Evolutionary conservation across 2,329 filamentous ascomycete species (phyloP).

Genomic region (Epichloe gansuensis): DNA sequence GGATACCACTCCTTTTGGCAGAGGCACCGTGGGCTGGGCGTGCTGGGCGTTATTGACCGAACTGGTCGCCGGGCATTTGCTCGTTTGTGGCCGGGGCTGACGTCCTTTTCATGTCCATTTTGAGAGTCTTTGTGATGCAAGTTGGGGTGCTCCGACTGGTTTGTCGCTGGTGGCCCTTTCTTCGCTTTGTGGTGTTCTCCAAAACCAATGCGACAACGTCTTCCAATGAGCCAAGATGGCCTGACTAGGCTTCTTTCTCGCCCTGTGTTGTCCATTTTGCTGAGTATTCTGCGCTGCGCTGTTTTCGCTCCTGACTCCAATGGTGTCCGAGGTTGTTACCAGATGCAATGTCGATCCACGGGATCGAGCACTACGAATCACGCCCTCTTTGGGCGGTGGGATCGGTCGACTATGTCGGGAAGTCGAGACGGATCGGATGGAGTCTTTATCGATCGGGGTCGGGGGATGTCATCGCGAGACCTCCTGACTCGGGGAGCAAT

Average conservation of each 20-base stretch:
- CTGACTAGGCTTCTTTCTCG: constrained; percentile 45
- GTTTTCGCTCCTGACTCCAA: constrained; percentile 22
- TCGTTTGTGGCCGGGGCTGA: constrained; percentile 46
- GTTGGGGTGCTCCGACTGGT: constrained; percentile 47
- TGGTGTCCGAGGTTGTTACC: constrained; percentile 51
- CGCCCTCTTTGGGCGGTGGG: constrained; percentile 75
- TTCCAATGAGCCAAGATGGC: constrained; percentile 50
- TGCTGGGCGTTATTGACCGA: constrained; percentile 20
- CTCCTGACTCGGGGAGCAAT: constrained; percentile 53
- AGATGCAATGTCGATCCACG: constrained; percentile 79
- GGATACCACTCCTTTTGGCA: constrained; percentile 39
- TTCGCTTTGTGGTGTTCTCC: constrained; percentile 44
- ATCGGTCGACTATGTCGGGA: constrained; percentile 63
- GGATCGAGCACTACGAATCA: constrained; percentile 55
- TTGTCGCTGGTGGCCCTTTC: constrained; percentile 35
- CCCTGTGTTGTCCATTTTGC: constrained; percentile 28
- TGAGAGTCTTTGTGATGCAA: constrained; percentile 38
- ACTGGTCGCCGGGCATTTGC: constrained; percentile 37
- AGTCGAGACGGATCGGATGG: constrained; percentile 62
- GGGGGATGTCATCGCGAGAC: constrained; percentile 39
- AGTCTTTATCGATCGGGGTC: constrained; percentile 68
- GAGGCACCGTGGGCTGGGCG: constrained; percentile 27
- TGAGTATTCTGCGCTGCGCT: constrained; percentile 11
- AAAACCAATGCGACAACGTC: constrained; percentile 54
- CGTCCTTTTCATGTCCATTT: constrained; percentile 36